Percentiles rank a stretch among this genome's conserved stretches.
These are phyloP conservation scores for Capsicum baccatum DNA, from an alignment of 257 asterid species.

Conservation along the genomic window DNA sequence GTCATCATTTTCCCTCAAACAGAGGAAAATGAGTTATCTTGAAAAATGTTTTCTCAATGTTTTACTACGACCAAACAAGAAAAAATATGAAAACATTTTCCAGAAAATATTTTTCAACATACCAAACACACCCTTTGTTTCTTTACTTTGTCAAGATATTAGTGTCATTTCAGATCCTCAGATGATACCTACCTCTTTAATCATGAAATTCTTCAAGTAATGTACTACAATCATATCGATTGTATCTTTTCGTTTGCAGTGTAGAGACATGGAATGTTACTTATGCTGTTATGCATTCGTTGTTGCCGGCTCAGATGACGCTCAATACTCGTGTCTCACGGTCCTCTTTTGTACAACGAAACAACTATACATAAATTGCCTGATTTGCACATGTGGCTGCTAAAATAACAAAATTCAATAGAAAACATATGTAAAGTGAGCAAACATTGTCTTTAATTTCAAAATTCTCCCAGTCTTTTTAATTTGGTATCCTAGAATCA, in stretches of 20 bases:
- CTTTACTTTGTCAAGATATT: neutral
- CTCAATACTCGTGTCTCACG: constrained; percentile 50
- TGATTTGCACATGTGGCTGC: constrained; percentile 59
- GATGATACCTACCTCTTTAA: neutral
- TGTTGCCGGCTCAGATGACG: constrained; percentile 49
- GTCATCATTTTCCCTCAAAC: too few species aligned
- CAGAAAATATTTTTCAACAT: too few species aligned
- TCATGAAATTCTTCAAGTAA: neutral
- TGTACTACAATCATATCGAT: neutral
- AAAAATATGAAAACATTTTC: too few species aligned
- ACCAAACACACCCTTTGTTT: neutral
- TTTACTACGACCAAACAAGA: too few species aligned
- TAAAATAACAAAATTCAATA: neutral
- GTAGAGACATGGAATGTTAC: constrained; percentile 52
- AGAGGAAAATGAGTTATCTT: too few species aligned
- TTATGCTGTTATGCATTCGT: constrained; percentile 45
- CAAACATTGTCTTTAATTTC: neutral
- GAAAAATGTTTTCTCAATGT: too few species aligned
- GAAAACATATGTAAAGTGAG: constrained; percentile 46
- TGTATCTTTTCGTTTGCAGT: constrained; percentile 36
- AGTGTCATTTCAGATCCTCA: neutral
- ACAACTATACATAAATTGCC: constrained; percentile 40
- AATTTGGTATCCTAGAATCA: too few species aligned
- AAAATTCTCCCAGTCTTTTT: too few species aligned
- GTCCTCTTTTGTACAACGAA: constrained; percentile 48